Percentiles rank a stretch among this genome's conserved stretches.
Evolutionary conservation across 495 filamentous ascomycete species (phyloP).

Genomic region (Penicillium waksmanii): DNA sequence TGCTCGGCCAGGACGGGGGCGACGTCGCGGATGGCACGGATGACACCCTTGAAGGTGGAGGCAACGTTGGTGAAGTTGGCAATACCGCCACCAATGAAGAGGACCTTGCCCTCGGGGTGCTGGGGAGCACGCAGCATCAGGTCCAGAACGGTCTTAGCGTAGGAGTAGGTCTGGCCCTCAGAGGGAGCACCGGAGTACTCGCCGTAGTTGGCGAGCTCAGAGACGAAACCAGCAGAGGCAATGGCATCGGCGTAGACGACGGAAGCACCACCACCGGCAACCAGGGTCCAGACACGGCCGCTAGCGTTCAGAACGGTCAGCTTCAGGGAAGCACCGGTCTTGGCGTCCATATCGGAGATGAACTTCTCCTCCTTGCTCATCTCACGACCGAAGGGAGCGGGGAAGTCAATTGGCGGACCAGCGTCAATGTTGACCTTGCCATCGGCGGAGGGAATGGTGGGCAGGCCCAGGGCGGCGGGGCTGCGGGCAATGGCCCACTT

Average conservation of each 20-base stretch:
- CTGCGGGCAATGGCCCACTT: conserved; percentile 98
- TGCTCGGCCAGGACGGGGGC: conserved; percentile 86
- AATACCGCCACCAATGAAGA: conserved; percentile 99
- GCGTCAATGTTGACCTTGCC: conserved; percentile 91
- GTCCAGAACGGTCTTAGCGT: conserved; percentile 94
- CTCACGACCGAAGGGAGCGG: conserved; percentile 97
- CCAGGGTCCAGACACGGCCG: conserved; percentile 96
- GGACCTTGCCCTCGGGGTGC: conserved; percentile 89
- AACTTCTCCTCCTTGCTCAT: conserved; percentile 98
- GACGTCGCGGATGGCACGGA: conserved; percentile 93
- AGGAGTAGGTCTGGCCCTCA: conserved; percentile 98
- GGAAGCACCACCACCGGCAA: conserved; percentile 98
- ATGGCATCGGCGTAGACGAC: conserved; percentile 99
- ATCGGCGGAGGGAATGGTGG: conserved; percentile 56
- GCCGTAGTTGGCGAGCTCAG: conserved; percentile 98
- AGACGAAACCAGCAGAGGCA: conserved; percentile 91
- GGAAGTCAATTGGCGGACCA: conserved; percentile 98
- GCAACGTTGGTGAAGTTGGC: conserved; percentile 99
- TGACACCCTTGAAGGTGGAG: conserved; percentile 99
- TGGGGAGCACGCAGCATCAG: conserved; percentile 93
- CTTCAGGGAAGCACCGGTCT: conserved; percentile 98
- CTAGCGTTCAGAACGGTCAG: conserved; percentile 90
- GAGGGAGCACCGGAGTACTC: conserved; percentile 99
- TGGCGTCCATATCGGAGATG: conserved; percentile 97
- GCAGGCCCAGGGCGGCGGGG: conserved; percentile 81